Conservation (phyloP, 441 rosid genomes). For the Populus trichocarpa region DNA sequence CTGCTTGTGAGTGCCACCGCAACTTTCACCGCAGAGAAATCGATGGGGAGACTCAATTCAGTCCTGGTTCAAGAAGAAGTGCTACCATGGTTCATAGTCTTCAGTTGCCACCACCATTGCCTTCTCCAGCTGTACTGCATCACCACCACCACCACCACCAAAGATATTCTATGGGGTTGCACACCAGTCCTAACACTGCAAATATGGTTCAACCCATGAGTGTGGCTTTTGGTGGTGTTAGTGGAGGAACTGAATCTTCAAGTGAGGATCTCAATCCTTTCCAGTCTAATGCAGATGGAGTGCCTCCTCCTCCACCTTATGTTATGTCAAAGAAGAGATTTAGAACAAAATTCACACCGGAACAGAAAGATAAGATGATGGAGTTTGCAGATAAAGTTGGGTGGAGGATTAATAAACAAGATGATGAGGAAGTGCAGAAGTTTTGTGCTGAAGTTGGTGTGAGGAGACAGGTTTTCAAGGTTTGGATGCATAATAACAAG, state of each 20-base stretch:
- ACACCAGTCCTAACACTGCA: conserved; percentile 46
- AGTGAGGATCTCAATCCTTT: conserved; percentile 77
- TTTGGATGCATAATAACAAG: conserved; percentile 99
- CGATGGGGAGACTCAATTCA: conserved; percentile 45
- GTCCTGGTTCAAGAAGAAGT: conserved; percentile 26
- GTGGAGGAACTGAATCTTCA: conserved; percentile 75
- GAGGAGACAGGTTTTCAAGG: conserved; percentile 81
- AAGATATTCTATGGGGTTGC: conserved; percentile 37
- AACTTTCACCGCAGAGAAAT: conserved; percentile 80
- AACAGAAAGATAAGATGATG: conserved; percentile 89
- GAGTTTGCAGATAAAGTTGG: conserved; percentile 90
- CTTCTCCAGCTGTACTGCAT: conserved; percentile 33
- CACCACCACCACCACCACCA: conserved; percentile 40
- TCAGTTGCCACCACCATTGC: conserved; percentile 51
- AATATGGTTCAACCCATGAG: conserved; percentile 66
- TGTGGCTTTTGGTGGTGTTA: conserved; percentile 66
- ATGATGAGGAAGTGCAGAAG: conserved; percentile 64
- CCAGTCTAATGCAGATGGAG: conserved; percentile 39
- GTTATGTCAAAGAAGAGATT: conserved; percentile 64
- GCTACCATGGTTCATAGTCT: conserved; percentile 42
- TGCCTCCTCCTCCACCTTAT: conserved; percentile 37
- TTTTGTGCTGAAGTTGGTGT: conserved; percentile 78
- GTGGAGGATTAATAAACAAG: conserved; percentile 80
- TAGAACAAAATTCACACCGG: conserved; percentile 73
- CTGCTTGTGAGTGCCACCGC: conserved; percentile 96